Conservation (phyloP, 306 rosid genomes). For the Citrullus amarus region DNA sequence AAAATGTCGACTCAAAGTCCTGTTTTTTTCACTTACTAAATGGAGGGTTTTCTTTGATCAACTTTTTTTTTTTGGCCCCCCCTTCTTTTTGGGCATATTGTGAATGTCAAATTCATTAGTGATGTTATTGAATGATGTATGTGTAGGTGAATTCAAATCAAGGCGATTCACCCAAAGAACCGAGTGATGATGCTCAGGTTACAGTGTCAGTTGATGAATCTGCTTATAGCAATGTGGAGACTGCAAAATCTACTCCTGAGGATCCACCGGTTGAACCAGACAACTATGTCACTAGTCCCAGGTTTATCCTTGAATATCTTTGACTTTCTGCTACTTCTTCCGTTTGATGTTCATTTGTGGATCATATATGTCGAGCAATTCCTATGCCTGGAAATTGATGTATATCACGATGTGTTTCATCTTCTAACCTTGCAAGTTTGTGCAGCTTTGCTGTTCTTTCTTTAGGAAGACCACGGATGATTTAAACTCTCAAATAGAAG, state of each 20-base stretch:
- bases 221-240: constrained; percentile 27
- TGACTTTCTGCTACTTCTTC: neutral
- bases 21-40: neutral
- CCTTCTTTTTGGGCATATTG: neutral
- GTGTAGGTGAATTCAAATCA: constrained; percentile 35
- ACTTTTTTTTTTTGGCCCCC: neutral
- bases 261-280: constrained; percentile 38
- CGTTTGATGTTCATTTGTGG: neutral
- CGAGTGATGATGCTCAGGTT: constrained; percentile 35
- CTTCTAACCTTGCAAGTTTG: neutral
- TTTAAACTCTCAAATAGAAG: neutral
- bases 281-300: constrained; percentile 36
- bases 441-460: neutral
- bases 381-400: neutral
- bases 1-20: neutral
- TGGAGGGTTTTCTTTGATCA: neutral
- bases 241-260: constrained; percentile 30
- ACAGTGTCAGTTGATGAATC: constrained; percentile 34
- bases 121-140: neutral
- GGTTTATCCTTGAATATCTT: constrained; percentile 26
- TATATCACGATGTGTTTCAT: neutral
- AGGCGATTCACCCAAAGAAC: constrained; percentile 33
- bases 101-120: neutral
- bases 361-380: neutral
- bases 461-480: too few relatives aligned